phyloP scores from a whole-genome alignment of 306 rosid genomes.

The Myrica gale region DNA sequence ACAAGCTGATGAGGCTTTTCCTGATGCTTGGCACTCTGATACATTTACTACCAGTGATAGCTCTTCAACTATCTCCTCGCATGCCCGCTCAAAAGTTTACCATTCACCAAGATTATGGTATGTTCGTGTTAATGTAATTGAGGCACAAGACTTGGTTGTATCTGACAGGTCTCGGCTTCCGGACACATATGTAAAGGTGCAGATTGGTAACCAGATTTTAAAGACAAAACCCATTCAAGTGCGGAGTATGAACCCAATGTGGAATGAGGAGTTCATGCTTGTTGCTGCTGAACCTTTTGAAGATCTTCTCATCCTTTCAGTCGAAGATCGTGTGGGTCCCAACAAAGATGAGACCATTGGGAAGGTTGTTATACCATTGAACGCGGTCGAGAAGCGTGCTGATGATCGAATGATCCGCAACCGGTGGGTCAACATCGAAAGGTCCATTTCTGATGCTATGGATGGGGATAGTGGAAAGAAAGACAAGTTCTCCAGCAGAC shows the following conservation, averaged over 20 bases:
- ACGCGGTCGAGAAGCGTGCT: conserved; percentile 55
- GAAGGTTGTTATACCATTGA: conserved; percentile 47
- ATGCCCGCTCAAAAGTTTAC: conserved; percentile 78
- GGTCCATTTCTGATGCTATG: conserved; percentile 68
- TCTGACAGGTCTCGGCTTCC: conserved; percentile 63
- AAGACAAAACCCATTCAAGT: conserved; percentile 61
- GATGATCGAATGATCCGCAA: conserved; percentile 48
- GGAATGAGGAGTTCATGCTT: conserved; percentile 68
- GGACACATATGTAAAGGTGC: conserved; percentile 69
- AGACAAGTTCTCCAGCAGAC: conserved; percentile 64
- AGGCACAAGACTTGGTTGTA: conserved; percentile 80
- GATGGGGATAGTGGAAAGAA: conserved; percentile 50
- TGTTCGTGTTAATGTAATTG: conserved; percentile 62
- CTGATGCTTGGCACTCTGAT: conserved; percentile 98
- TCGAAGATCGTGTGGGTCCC: conserved; percentile 68
- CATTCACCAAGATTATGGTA: conserved; percentile 85
- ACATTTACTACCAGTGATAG: conserved; percentile 55
- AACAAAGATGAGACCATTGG: conserved; percentile 86
- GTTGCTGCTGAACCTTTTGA: conserved; percentile 95
- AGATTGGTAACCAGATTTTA: conserved; percentile 58
- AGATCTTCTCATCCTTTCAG: conserved; percentile 55
- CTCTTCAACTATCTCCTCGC: conserved; percentile 35
- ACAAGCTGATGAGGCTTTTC: conserved; percentile 95
- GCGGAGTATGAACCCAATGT: conserved; percentile 44
- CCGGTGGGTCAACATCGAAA: conserved; percentile 61